Percentiles rank a stretch among this genome's conserved stretches.
Evolutionary conservation across 1,284 basidiomycete species (phyloP).

Genomic region (Psilocybe mexicana): DNA sequence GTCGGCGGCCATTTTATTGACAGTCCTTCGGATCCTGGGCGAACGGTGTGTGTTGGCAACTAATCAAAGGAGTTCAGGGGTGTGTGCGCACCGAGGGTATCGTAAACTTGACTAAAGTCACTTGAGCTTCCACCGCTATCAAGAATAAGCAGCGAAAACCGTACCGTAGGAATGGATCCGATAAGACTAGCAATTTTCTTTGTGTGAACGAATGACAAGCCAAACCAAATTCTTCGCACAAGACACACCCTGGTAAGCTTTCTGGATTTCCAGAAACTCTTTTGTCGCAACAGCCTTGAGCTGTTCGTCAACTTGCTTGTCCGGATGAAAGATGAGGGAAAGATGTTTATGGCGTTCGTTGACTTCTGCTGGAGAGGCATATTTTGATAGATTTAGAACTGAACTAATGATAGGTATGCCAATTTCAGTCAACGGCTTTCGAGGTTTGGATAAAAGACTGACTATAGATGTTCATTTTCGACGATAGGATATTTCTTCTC

Average conservation of each 20-base stretch:
- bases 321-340: conserved; percentile 83
- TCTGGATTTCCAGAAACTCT: conserved; percentile 74
- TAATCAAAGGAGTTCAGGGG: not conserved
- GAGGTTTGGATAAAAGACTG: not conserved
- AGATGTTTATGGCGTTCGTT: conserved; percentile 70
- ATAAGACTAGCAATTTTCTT: conserved; percentile 53
- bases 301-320: conserved; percentile 70
- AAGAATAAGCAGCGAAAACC: conserved; percentile 12
- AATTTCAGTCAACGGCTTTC: not conserved
- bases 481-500: not conserved
- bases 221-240: not conserved
- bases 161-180: conserved; percentile 72
- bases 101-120: conserved; percentile 63
- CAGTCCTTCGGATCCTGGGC: conserved; percentile 56
- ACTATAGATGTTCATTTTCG: conserved; percentile 8
- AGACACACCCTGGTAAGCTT: conserved; percentile 70
- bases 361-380: conserved; percentile 67
- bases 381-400: conserved; percentile 66
- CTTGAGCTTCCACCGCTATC: conserved; percentile 11
- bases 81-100: conserved; percentile 58
- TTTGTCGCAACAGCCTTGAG: conserved; percentile 61
- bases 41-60: not conserved
- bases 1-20: conserved; percentile 41
- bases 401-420: conserved; percentile 38
- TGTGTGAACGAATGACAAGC: conserved; percentile 9